Conservation (phyloP, 2,329 filamentous ascomycete species). For the Emericellopsis atlantica region DNA sequence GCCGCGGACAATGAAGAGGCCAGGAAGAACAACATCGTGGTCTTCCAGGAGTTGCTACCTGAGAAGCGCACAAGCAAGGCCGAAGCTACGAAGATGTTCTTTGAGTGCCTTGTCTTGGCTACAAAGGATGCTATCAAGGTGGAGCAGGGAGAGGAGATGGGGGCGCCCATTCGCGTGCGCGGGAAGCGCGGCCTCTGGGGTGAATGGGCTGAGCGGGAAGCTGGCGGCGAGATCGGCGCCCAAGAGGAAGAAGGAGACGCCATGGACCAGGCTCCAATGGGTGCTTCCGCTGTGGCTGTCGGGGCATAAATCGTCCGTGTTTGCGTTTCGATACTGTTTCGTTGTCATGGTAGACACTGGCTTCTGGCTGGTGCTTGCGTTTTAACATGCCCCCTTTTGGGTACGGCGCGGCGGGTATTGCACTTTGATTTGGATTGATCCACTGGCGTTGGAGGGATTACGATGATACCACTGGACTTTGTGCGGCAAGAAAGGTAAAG, state of each 20-base stretch:
- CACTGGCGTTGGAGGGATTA: slow-evolving; percentile 22
- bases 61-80: slow-evolving; percentile 69
- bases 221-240: slow-evolving; percentile 45
- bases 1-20: slow-evolving; percentile 57
- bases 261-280: slow-evolving; percentile 10
- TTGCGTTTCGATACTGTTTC: background rate
- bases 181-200: slow-evolving; percentile 97
- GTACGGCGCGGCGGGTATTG: slow-evolving; percentile 14
- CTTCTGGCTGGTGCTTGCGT: slow-evolving; percentile 13
- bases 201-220: slow-evolving; percentile 76
- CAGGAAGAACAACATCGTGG: slow-evolving; percentile 62
- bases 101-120: slow-evolving; percentile 86
- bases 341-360: slow-evolving; percentile 4
- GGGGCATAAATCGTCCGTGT: slow-evolving; percentile 15
- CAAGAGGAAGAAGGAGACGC: slow-evolving; percentile 30
- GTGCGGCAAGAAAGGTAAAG: slow-evolving; percentile 6
- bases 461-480: slow-evolving; percentile 24
- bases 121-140: slow-evolving; percentile 98
- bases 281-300: slow-evolving; percentile 20
- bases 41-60: slow-evolving; percentile 87
- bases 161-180: slow-evolving; percentile 69
- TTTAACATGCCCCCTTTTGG: slow-evolving; percentile 15
- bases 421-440: slow-evolving; percentile 11
- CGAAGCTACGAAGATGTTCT: slow-evolving; percentile 99
- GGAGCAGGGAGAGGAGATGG: slow-evolving; percentile 68